Conservation (phyloP, 768 basidiomycete species). For the Suillus clintonianus region DNA sequence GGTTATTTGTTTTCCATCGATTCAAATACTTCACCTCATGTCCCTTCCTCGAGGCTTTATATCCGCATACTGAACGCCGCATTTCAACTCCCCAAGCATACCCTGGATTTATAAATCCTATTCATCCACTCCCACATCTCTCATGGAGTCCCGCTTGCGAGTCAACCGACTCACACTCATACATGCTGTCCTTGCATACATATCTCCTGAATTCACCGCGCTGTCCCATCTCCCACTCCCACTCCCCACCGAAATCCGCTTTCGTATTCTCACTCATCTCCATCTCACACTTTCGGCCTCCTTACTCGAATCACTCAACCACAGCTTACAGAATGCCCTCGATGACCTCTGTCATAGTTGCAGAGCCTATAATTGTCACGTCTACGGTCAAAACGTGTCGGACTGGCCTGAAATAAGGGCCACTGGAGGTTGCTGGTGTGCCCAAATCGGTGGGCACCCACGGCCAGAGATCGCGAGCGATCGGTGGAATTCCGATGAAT, state of each 20-base stretch:
- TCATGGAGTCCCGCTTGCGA: constrained; percentile 27
- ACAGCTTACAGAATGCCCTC: constrained; percentile 36
- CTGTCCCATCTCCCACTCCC: constrained; percentile 25
- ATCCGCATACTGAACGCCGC: constrained; percentile 15
- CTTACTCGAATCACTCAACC: constrained; percentile 43
- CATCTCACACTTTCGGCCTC: constrained; percentile 43
- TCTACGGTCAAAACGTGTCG: constrained; percentile 54
- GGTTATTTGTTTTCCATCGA: neutral
- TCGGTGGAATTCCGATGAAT: constrained; percentile 10
- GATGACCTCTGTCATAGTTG: constrained; percentile 48
- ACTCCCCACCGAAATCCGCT: constrained; percentile 55
- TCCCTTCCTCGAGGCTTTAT: constrained; percentile 24
- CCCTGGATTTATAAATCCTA: neutral
- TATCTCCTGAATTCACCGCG: constrained; percentile 45
- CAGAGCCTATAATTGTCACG: constrained; percentile 51
- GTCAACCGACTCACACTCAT: constrained; percentile 47
- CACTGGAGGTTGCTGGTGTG: constrained; percentile 49
- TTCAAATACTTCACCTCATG: constrained; percentile 10
- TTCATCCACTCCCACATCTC: neutral
- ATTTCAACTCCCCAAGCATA: neutral
- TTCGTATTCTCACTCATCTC: constrained; percentile 51
- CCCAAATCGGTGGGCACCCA: constrained; percentile 19
- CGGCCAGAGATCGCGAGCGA: constrained; percentile 9
- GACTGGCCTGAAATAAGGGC: constrained; percentile 53
- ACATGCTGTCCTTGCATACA: constrained; percentile 52